These are phyloP conservation scores for Fusarium compactum DNA, from an alignment of 2,329 filamentous ascomycete species.

Conservation along the genomic window DNA sequence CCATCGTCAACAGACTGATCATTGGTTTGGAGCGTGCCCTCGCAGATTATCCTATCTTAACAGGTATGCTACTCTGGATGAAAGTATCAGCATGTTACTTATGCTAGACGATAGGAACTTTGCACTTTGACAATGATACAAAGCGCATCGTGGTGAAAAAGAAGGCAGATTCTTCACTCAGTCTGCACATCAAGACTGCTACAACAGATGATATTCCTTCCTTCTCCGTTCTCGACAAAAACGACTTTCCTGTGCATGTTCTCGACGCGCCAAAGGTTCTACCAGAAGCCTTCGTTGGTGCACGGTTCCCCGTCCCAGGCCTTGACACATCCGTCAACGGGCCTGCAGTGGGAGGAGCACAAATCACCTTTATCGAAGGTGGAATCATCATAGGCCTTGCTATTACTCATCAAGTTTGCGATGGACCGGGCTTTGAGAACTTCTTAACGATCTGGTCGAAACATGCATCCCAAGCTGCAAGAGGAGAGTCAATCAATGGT, in stretches of 20 bases:
- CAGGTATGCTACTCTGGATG: not conserved
- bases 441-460: constrained; percentile 23
- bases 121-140: constrained; percentile 11
- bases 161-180: constrained; percentile 12
- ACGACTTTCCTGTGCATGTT: constrained; percentile 17
- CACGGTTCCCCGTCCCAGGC: not conserved
- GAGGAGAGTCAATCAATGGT: not conserved
- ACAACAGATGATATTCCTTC: not conserved
- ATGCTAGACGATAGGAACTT: not conserved
- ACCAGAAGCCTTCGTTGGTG: not conserved
- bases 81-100: accelerated
- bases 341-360: constrained; percentile 10
- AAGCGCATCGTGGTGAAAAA: constrained; percentile 11
- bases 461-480: not conserved
- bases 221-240: constrained; percentile 5
- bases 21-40: constrained; percentile 18
- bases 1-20: constrained; percentile 4
- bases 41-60: constrained; percentile 16
- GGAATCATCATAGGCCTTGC: constrained; percentile 26
- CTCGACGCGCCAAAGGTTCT: constrained; percentile 12
- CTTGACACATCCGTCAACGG: not conserved
- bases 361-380: constrained; percentile 26
- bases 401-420: constrained; percentile 22
- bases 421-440: constrained; percentile 29
- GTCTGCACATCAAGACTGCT: constrained; percentile 10